A percentile compares a stretch with the other conserved stretches of the same genome.
phyloP scores from a whole-genome alignment of 495 filamentous ascomycete genomes.

The Cryomyces minteri region DNA sequence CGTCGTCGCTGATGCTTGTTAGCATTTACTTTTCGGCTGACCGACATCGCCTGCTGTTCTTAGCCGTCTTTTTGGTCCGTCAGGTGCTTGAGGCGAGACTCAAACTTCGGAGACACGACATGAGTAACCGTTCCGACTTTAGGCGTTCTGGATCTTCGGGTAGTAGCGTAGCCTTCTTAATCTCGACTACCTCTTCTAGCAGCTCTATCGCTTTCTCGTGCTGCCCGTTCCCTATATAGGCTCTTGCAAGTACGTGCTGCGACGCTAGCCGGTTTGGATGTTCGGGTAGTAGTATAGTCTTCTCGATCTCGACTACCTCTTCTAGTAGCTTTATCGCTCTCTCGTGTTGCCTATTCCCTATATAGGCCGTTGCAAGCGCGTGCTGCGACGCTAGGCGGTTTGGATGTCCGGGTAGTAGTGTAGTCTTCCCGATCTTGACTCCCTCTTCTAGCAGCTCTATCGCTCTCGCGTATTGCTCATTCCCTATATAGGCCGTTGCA shows the following conservation, averaged over 20 bases:
- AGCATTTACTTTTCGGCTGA: too few relatives aligned
- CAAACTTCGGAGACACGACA: too few relatives aligned
- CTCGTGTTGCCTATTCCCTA: constrained; percentile 1
- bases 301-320: background rate
- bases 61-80: too few relatives aligned
- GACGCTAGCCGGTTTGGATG: constrained; percentile 16
- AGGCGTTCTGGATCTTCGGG: constrained; percentile 2
- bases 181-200: background rate
- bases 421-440: background rate
- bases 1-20: too few relatives aligned
- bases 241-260: constrained; percentile 9
- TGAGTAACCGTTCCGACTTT: constrained; percentile 5
- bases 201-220: background rate
- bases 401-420: background rate
- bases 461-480: background rate
- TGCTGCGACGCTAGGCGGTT: background rate
- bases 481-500: background rate
- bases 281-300: constrained; percentile 8
- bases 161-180: background rate
- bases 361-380: background rate
- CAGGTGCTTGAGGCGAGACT: too few relatives aligned
- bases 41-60: too few relatives aligned
- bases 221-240: background rate
- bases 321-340: constrained; percentile 3
- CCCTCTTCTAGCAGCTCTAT: background rate